These are phyloP conservation scores for Vinca minor DNA, from an alignment of 257 asterid species.

Conservation along the genomic window DNA sequence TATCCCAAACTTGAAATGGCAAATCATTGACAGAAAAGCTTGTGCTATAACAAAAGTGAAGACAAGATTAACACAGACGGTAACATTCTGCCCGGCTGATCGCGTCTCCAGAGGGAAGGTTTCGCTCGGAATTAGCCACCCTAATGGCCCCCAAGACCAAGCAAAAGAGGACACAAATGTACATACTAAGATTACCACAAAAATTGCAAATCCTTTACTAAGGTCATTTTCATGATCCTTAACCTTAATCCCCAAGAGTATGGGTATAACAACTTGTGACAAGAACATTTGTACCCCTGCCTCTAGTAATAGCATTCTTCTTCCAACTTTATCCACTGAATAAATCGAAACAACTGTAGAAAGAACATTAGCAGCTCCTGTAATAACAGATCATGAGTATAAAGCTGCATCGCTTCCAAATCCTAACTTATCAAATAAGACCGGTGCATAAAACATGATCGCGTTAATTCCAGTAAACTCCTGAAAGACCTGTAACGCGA, in stretches of 20 bases:
- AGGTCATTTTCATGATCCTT: conserved; percentile 49
- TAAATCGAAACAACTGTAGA: conserved; percentile 77
- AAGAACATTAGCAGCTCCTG: conserved; percentile 71
- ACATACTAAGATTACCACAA: conserved; percentile 67
- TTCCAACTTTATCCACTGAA: conserved; percentile 69
- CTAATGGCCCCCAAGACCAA: conserved; percentile 98
- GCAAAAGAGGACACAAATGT: conserved; percentile 69
- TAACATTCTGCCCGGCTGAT: conserved; percentile 79
- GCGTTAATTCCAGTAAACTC: conserved; percentile 87
- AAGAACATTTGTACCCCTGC: conserved; percentile 84
- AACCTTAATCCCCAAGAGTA: conserved; percentile 55
- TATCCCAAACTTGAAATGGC: conserved; percentile 75
- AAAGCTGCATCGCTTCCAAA: conserved; percentile 62
- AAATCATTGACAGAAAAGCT: conserved; percentile 75
- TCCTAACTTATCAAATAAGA: conserved; percentile 64
- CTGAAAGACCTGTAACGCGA: conserved; percentile 79
- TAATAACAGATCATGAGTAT: conserved; percentile 74
- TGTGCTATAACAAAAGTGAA: conserved; percentile 88
- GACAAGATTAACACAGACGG: conserved; percentile 64
- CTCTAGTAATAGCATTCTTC: conserved; percentile 54
- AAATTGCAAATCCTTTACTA: conserved; percentile 48
- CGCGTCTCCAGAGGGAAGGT: conserved; percentile 78
- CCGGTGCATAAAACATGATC: conserved; percentile 89
- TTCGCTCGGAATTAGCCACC: conserved; percentile 92
- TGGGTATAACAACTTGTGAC: conserved; percentile 54